Conservation (phyloP, 495 filamentous ascomycete genomes). For the Aspergillus saccharolyticus region DNA sequence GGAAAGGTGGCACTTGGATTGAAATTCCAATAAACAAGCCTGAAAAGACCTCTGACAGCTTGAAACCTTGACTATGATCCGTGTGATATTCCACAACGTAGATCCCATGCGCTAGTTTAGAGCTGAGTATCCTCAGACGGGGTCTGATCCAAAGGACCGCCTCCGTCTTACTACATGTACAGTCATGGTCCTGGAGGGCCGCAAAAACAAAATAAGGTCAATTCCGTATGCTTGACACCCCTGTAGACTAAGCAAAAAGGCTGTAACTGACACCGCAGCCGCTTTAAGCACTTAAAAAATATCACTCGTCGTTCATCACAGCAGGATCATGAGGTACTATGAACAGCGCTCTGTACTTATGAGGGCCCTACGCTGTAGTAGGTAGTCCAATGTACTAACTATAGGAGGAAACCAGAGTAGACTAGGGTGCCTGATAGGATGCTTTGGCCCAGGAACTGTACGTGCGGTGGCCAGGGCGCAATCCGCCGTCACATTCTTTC, state of each 20-base stretch:
- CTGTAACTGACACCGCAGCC: slow-evolving; percentile 15
- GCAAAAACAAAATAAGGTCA: not conserved
- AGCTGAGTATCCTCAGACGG: not conserved
- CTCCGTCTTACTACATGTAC: not conserved
- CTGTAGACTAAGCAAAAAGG: too few relatives aligned
- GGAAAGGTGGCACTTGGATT: not conserved
- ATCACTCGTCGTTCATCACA: not conserved
- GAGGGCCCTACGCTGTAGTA: not conserved
- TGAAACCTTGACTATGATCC: not conserved
- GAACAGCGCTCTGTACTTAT: not conserved
- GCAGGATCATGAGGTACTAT: not conserved
- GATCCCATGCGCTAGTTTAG: not conserved
- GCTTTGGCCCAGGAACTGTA: slow-evolving; percentile 32
- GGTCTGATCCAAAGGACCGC: not conserved
- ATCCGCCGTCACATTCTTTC: slow-evolving; percentile 41
- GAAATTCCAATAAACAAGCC: too few relatives aligned
- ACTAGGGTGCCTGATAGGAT: not conserved
- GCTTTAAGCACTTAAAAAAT: slow-evolving; percentile 15
- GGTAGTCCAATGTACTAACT: too few relatives aligned
- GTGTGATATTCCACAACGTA: not conserved
- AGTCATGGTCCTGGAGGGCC: not conserved
- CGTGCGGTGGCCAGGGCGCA: slow-evolving; percentile 29
- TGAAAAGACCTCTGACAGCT: not conserved
- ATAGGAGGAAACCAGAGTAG: not conserved
- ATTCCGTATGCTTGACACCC: too few relatives aligned